Percentiles rank a stretch among this genome's conserved stretches.
Conservation (phyloP, 768 basidiomycete species). For the Serpula lacrymans region DNA sequence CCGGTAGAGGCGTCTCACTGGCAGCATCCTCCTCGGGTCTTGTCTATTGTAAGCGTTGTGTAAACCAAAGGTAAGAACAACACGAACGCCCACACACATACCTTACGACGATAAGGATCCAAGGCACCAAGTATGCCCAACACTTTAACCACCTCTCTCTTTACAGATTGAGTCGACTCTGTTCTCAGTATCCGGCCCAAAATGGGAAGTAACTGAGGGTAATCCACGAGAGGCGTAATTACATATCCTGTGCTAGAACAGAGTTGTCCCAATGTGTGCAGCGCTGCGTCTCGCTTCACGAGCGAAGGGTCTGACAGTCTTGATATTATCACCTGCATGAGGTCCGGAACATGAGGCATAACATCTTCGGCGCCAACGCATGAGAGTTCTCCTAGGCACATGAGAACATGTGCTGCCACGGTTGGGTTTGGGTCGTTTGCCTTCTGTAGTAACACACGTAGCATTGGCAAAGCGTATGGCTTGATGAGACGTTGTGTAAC, state of each 20-base stretch:
- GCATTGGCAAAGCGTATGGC: slow-evolving; percentile 91
- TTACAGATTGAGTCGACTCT: slow-evolving; percentile 65
- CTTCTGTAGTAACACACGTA: slow-evolving; percentile 88
- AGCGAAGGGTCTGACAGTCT: slow-evolving; percentile 88
- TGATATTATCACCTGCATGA: slow-evolving; percentile 88
- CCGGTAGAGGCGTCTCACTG: slow-evolving; percentile 55
- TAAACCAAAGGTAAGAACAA: background rate
- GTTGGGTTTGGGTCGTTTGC: slow-evolving; percentile 82
- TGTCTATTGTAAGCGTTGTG: slow-evolving; percentile 34
- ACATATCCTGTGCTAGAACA: slow-evolving; percentile 96
- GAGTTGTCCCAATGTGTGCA: slow-evolving; percentile 92
- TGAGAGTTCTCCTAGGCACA: slow-evolving; percentile 92
- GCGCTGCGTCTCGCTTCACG: slow-evolving; percentile 88
- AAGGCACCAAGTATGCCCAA: slow-evolving; percentile 94
- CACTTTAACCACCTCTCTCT: slow-evolving; percentile 91
- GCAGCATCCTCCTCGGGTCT: slow-evolving; percentile 63
- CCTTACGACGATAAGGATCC: slow-evolving; percentile 95
- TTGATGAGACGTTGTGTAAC: slow-evolving; percentile 94
- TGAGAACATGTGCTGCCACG: slow-evolving; percentile 88
- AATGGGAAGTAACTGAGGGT: slow-evolving; percentile 86
- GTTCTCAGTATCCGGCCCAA: slow-evolving; percentile 82
- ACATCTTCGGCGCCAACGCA: slow-evolving; percentile 94
- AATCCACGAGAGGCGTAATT: slow-evolving; percentile 83
- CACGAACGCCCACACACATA: slow-evolving; percentile 30
- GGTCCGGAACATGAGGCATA: slow-evolving; percentile 72